phyloP scores from a whole-genome alignment of 768 basidiomycete species.

The Russula sp. region DNA sequence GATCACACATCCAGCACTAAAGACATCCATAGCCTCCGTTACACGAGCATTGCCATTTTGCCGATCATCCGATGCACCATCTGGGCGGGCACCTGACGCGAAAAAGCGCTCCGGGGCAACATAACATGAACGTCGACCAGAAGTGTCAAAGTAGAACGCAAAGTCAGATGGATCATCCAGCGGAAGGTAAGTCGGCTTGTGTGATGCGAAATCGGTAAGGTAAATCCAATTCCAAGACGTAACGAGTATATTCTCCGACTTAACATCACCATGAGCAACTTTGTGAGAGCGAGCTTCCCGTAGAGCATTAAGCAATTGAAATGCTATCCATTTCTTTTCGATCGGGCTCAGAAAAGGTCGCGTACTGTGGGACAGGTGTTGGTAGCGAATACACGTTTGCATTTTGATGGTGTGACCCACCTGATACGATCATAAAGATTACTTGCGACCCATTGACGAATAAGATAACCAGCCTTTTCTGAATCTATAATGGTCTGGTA shows the following conservation, averaged over 20 bases:
- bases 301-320: constrained; percentile 82
- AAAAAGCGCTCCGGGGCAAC: constrained; percentile 96
- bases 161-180: constrained; percentile 97
- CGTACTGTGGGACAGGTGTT: constrained; percentile 48
- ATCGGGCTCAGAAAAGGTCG: constrained; percentile 86
- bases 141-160: constrained; percentile 96
- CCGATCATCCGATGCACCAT: constrained; percentile 32
- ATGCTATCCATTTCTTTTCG: constrained; percentile 98
- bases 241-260: constrained; percentile 93
- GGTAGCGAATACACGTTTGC: neutral
- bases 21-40: constrained; percentile 96
- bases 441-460: constrained; percentile 91
- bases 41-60: constrained; percentile 72
- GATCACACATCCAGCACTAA: constrained; percentile 89
- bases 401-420: constrained; percentile 36
- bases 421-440: constrained; percentile 97
- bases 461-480: constrained; percentile 91
- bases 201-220: constrained; percentile 88
- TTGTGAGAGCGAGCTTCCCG: constrained; percentile 77
- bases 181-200: constrained; percentile 93
- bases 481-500: constrained; percentile 91
- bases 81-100: constrained; percentile 57
- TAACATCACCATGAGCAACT: constrained; percentile 96
- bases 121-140: constrained; percentile 89
- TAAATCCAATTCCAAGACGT: constrained; percentile 96